Base-by-base conservation (phyloP, 331 rosid genomes). In the Spiraea crenata region DNA sequence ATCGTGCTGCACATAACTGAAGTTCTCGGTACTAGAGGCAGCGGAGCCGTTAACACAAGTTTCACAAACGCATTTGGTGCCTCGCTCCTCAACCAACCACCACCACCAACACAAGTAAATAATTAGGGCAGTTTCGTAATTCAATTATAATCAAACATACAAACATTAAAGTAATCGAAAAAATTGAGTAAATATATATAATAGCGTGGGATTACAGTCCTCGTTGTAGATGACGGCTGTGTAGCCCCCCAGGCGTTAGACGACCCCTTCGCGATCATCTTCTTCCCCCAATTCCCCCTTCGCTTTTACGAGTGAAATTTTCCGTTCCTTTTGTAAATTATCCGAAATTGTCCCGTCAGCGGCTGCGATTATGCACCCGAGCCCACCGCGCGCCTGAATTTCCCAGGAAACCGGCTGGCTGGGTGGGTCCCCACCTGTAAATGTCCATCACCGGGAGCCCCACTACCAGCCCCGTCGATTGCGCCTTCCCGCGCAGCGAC, bases 391-490 rank as follows among this genome's bases (percentile, higher is more conserved):
- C 37, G 45, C 58, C 69, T 84, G 77, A 61, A 84, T 14, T 13
- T 48, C 20, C 20, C 59, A 13, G 41, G 14, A 35, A 58, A 57
- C 68, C 76, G 76, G 78, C 49, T 45, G 74, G 46, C 81, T n/a
- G 77, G 73, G 72, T 75, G 82, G 79, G 84, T 9, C 60, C 77
- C 79, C 74, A 66, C 80, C 82, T 44, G 55, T 86, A 80, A 69
- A 89, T 89, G 90, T 86, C 96, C 81, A 52, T 78, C 75, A 57
- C 72, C 37, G 84, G 80, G 63, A 67, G 47, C 84, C 72, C 86
- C 73, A 34, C 86, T 78, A 42, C 79, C 67, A 62, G 49, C 67
- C 17, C 67, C 81, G 81, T 74, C 75, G 86, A 85, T 56, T 81
- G 76, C 40, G 80, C 70, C 34, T 81, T 73, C 70, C 77, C 79